These are phyloP conservation scores for Vachellia collinsii DNA, from an alignment of 306 rosid species.

Conservation along the genomic window DNA sequence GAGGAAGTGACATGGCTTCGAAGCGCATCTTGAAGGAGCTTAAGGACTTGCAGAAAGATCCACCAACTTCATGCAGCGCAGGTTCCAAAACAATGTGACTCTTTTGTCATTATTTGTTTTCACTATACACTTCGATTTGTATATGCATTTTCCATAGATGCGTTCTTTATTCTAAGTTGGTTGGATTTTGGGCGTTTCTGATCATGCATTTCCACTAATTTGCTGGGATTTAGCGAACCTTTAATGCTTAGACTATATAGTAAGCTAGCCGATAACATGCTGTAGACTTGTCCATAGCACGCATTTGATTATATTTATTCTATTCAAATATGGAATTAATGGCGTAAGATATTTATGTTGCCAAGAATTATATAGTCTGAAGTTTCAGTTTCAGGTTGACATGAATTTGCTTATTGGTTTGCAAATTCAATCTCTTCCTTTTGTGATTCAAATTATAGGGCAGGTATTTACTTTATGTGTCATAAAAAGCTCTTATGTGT, in stretches of 20 bases:
- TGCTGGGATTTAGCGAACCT: not conserved
- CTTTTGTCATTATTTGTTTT: not conserved
- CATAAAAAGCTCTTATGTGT: not conserved
- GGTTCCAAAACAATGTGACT: slow-evolving; percentile 35
- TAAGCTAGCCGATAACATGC: not conserved
- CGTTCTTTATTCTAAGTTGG: not conserved
- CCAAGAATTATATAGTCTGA: not conserved
- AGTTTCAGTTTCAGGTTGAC: slow-evolving; percentile 19
- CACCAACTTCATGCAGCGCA: slow-evolving; percentile 87
- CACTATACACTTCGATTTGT: not conserved
- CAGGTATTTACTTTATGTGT: slow-evolving; percentile 1
- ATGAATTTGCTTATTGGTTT: not conserved
- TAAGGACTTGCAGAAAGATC: slow-evolving; percentile 66
- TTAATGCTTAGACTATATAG: not conserved
- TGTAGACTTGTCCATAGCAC: not conserved
- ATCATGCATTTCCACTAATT: not conserved
- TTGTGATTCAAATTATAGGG: not conserved
- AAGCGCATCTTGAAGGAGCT: slow-evolving; percentile 59
- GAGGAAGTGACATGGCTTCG: slow-evolving; percentile 60
- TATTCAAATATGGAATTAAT: not conserved
- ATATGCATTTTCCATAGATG: not conserved
- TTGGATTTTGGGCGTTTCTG: not conserved
- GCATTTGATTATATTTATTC: not conserved
- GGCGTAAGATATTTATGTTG: not conserved
- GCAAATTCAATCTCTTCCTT: not conserved